These are phyloP conservation scores for Yamadazyma endophytica DNA, from an alignment of 805 yeast genomes.

Conservation along the genomic window DNA sequence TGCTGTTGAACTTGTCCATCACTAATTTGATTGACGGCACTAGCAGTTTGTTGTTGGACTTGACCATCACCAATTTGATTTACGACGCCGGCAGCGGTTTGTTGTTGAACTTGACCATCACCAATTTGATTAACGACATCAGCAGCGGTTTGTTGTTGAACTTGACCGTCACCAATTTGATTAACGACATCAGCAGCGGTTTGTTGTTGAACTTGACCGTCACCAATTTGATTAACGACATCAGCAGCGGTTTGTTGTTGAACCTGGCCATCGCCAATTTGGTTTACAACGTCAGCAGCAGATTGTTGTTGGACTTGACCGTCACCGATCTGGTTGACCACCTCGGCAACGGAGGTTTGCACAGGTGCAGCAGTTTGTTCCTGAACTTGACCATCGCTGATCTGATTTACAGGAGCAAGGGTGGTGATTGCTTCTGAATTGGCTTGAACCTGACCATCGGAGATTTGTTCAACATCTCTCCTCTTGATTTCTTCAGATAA, in stretches of 20 bases:
- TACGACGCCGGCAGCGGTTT: conserved; percentile 29
- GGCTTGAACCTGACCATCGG: conserved; percentile 46
- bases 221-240: conserved; percentile 23
- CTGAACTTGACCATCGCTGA: conserved; percentile 34
- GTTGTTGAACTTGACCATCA: conserved; percentile 47
- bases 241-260: conserved; percentile 27
- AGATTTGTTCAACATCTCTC: conserved; percentile 33
- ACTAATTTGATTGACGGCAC: conserved; percentile 19
- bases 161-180: conserved; percentile 26
- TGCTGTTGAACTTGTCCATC: conserved; percentile 31
- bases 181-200: conserved; percentile 6
- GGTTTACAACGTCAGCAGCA: conserved; percentile 32
- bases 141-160: conserved; percentile 33
- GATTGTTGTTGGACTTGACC: conserved; percentile 35
- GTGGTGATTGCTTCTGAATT: conserved; percentile 18
- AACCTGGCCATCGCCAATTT: conserved; percentile 46
- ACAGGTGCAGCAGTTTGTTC: conserved; percentile 6
- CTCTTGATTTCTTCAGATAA: conserved; percentile 1
- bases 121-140: conserved; percentile 29
- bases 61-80: conserved; percentile 35
- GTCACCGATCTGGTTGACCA: conserved; percentile 17
- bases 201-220: conserved; percentile 31
- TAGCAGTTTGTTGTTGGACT: conserved; percentile 22
- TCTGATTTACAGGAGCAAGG: conserved; percentile 22
- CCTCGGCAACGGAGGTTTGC: conserved; percentile 5